Evolutionary conservation across 2,329 filamentous ascomycete species (phyloP), one percentile per base, ranked within the genome.

Genomic region (Epichloe sibirici): DNA sequence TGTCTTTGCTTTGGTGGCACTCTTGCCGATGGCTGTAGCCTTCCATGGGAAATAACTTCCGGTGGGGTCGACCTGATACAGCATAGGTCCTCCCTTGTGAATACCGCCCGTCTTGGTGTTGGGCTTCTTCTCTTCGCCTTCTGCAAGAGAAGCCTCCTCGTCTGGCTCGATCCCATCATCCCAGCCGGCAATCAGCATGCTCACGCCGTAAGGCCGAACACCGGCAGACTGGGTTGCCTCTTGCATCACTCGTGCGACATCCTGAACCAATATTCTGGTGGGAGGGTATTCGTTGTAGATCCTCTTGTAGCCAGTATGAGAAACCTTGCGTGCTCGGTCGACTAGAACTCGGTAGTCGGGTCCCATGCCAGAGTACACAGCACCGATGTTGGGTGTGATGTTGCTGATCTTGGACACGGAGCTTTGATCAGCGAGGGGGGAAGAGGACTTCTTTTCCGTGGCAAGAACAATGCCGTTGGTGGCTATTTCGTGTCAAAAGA

Each of bases 201-300:
- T 95, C 64, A 98, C 93, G 65, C 93, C 93, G 68, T 97, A 98
- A 46, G 93, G 93, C 58, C 93, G 81, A 58, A 98, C 91, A 82
- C 93, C 93, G 67, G 93, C 93, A 40, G 89, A 95, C 72, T 98
- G 93, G 55, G 93, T 98, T 56, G 93, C 93, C 74, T 98, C 93
- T 74, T 98, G 93, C 85, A 98, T 96, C 60, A 97, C 91, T 58
- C 90, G 82, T 55, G 93, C 93, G 53, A 98, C 90, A 65, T 98
- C 93, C 73, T 98, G 93, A 53, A 98, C 93, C 74, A 98, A 81
- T 85, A 98, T 98, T 70, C 93, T 85, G 53, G 93, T 98, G 5
- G 93, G 93, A n/a, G 93, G 93, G 75, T 98, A 98, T 75, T 98
- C 93, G 74, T 98, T 98, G 79, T 98, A 98, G 76, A 98, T 90